Conservation (phyloP, 148 eudicot species). For the Diospyros lotus region DNA sequence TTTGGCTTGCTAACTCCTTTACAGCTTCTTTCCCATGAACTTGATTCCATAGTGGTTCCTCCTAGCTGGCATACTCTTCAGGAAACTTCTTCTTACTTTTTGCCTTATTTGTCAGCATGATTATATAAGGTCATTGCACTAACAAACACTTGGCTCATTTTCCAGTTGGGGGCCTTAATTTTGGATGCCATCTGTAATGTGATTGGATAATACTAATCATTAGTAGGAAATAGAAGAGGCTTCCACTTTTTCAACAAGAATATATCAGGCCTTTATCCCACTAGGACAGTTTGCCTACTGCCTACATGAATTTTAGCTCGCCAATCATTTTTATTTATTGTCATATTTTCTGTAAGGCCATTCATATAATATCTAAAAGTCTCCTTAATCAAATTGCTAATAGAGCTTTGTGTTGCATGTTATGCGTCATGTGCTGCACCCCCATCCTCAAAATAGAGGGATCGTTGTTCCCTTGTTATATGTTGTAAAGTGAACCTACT, state of each 20-base stretch:
- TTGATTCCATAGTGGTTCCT: too few species aligned
- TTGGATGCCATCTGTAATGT: not conserved
- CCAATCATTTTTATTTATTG: too few species aligned
- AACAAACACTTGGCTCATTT: not conserved
- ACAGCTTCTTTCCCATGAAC: too few species aligned
- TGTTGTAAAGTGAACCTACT: not conserved
- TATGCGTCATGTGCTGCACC: too few species aligned
- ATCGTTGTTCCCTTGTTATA: not conserved
- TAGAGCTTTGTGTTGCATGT: slow-evolving; percentile 6
- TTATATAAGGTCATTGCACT: not conserved
- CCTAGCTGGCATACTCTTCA: not conserved
- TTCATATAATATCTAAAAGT: not conserved
- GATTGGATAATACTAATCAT: not conserved
- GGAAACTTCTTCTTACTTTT: not conserved
- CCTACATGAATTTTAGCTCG: too few species aligned
- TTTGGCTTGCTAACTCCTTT: too few species aligned
- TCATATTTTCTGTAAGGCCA: not conserved
- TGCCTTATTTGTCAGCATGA: not conserved
- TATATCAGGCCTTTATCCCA: too few species aligned
- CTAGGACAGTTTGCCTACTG: too few species aligned
- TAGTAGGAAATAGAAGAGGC: not conserved
- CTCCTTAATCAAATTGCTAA: not conserved
- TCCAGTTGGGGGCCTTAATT: not conserved
- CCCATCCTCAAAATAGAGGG: too few species aligned
- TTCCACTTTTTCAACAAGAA: too few species aligned